phyloP scores from a whole-genome alignment of 202 grass and related monocot genomes.

The Digitaria exilis region DNA sequence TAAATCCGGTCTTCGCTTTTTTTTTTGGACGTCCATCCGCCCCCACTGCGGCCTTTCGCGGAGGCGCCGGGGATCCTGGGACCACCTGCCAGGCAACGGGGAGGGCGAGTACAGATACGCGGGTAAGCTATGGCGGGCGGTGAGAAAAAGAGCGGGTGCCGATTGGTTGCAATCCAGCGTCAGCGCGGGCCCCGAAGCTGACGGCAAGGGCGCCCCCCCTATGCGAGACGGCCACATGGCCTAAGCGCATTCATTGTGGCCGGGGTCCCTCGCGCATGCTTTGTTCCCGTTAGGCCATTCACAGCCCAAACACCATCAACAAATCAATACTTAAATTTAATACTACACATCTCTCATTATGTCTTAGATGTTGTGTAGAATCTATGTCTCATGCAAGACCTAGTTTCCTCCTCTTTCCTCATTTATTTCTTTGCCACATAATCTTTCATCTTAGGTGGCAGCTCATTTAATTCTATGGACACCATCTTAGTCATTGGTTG shows the following conservation, averaged over 20 bases:
- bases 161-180: conserved; percentile 24
- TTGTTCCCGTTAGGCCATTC: conserved; percentile 12
- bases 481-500: too few relatives aligned
- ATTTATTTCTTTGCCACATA: too few relatives aligned
- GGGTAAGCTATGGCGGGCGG: conserved; percentile 48
- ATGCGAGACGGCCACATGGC: background rate
- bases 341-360: too few relatives aligned
- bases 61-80: background rate
- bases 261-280: background rate
- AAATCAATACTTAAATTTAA: too few relatives aligned
- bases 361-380: too few relatives aligned
- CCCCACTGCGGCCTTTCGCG: background rate
- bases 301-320: too few relatives aligned
- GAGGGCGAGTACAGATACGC: accelerated
- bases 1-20: background rate
- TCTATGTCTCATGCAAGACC: too few relatives aligned
- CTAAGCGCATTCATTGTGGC: background rate
- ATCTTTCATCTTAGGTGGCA: too few relatives aligned
- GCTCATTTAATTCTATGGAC: too few relatives aligned
- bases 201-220: background rate
- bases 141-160: conserved; percentile 25
- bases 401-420: too few relatives aligned
- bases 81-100: background rate
- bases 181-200: background rate
- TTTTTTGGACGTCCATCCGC: background rate